Conservation (phyloP, 2,329 filamentous ascomycete genomes). For the Aureobasidium namibiae region DNA sequence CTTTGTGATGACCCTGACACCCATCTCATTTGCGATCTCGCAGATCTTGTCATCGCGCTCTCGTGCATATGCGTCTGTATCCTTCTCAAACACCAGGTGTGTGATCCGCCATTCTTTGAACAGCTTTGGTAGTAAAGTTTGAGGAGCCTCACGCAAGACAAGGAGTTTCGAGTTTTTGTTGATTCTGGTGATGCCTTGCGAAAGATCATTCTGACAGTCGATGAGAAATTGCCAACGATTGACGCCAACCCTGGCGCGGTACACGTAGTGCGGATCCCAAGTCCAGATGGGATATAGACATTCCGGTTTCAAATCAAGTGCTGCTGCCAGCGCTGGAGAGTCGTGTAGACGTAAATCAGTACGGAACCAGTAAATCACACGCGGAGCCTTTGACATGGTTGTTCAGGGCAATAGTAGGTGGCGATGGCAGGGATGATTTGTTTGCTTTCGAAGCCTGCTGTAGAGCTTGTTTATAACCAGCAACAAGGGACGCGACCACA, state of each 20-base stretch:
- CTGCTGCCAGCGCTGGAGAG: slow-evolving; percentile 64
- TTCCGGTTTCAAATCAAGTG: slow-evolving; percentile 59
- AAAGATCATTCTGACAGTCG: slow-evolving; percentile 66
- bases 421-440: neutral
- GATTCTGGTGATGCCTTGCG: slow-evolving; percentile 56
- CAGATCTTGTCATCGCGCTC: slow-evolving; percentile 54
- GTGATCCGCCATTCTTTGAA: slow-evolving; percentile 67
- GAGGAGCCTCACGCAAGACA: slow-evolving; percentile 62
- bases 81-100: slow-evolving; percentile 71
- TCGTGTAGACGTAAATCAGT: slow-evolving; percentile 72
- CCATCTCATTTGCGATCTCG: slow-evolving; percentile 53
- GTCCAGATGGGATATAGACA: slow-evolving; percentile 69
- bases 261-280: slow-evolving; percentile 76
- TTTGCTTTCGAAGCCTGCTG: neutral
- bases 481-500: neutral
- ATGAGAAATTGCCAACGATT: slow-evolving; percentile 72
- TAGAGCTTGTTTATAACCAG: neutral
- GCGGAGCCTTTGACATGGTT: slow-evolving; percentile 30
- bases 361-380: slow-evolving; percentile 70
- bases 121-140: slow-evolving; percentile 62
- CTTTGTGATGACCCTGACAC: slow-evolving; percentile 58
- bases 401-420: neutral
- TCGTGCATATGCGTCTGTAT: slow-evolving; percentile 64
- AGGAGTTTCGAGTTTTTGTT: slow-evolving; percentile 65
- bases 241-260: slow-evolving; percentile 58